Percentiles rank a stretch among this genome's conserved stretches.
Evolutionary conservation across 768 basidiomycete species (phyloP).

Genomic region (Tricholomella constricta): DNA sequence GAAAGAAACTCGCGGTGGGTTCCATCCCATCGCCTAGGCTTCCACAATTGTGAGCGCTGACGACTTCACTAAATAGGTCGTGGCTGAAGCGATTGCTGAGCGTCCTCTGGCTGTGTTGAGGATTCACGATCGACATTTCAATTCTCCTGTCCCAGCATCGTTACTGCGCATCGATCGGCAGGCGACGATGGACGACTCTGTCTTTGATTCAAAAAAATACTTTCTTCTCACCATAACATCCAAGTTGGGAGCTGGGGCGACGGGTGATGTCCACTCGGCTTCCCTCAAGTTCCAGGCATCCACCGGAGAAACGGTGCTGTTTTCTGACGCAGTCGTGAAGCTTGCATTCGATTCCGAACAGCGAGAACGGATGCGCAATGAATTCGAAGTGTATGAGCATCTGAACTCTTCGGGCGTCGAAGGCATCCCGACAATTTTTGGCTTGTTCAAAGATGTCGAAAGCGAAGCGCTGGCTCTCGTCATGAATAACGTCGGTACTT

Average conservation of each 20-base stretch:
- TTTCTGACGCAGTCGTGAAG: conserved; percentile 14
- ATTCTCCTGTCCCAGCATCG: conserved; percentile 7
- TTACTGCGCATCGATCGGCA: not conserved
- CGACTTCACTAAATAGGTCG: not conserved
- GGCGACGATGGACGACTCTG: not conserved
- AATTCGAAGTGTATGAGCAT: conserved; percentile 18
- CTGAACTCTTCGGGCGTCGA: conserved; percentile 7
- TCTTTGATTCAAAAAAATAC: conserved; percentile 1
- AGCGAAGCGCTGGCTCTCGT: conserved; percentile 14
- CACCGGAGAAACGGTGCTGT: not conserved
- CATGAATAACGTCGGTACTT: conserved; percentile 16
- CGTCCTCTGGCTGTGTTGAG: conserved; percentile 6
- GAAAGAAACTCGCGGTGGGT: not conserved
- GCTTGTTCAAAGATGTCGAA: conserved; percentile 18
- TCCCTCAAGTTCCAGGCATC: conserved; percentile 5
- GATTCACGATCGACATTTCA: conserved; percentile 10
- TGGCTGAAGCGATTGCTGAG: not conserved
- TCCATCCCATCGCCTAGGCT: too few relatives aligned
- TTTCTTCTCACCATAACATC: conserved; percentile 8
- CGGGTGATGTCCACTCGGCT: conserved; percentile 13
- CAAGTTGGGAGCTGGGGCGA: conserved; percentile 12
- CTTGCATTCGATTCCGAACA: conserved; percentile 6
- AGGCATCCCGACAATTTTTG: conserved; percentile 14
- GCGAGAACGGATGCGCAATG: conserved; percentile 13
- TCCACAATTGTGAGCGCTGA: too few relatives aligned